Conservation (phyloP, 257 asterid genomes). For the Lavandula angustifolia region DNA sequence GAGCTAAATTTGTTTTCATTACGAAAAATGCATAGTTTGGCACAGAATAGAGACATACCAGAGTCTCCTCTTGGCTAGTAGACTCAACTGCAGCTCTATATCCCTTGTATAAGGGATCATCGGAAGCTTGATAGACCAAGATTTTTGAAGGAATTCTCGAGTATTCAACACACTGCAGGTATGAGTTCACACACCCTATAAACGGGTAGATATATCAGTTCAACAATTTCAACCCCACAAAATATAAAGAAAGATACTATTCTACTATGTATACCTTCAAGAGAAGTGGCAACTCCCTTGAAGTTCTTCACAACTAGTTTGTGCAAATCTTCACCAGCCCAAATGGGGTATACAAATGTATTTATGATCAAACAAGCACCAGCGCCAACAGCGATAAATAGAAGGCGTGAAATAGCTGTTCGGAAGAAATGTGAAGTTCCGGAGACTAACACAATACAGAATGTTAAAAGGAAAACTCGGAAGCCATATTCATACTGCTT, state of each 20-base stretch:
- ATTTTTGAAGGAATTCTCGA: slow-evolving; percentile 85
- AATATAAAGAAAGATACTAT: not conserved
- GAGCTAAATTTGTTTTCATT: not conserved
- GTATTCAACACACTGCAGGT: slow-evolving; percentile 59
- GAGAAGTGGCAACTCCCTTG: slow-evolving; percentile 70
- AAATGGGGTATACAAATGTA: slow-evolving; percentile 73
- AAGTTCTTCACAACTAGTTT: slow-evolving; percentile 78
- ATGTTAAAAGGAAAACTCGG: slow-evolving; percentile 84
- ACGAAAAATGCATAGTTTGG: too few relatives aligned
- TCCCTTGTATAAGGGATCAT: slow-evolving; percentile 90
- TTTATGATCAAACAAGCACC: slow-evolving; percentile 67
- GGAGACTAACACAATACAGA: slow-evolving; percentile 75
- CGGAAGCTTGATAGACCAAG: slow-evolving; percentile 81
- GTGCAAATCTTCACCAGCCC: slow-evolving; percentile 97
- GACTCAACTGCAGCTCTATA: slow-evolving; percentile 83
- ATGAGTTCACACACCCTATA: slow-evolving; percentile 62
- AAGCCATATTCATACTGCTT: slow-evolving; percentile 92
- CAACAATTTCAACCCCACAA: not conserved
- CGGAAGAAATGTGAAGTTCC: slow-evolving; percentile 58
- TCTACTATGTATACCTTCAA: slow-evolving; percentile 54
- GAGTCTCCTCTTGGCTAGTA: slow-evolving; percentile 86
- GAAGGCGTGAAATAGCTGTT: slow-evolving; percentile 75
- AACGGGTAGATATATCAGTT: slow-evolving; percentile 19
- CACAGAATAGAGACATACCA: slow-evolving; percentile 43
- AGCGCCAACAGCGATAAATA: slow-evolving; percentile 78